Percentiles rank a stretch among this genome's conserved stretches.
Conservation (phyloP, 2,329 filamentous ascomycete genomes). For the Cercospora sp. region DNA sequence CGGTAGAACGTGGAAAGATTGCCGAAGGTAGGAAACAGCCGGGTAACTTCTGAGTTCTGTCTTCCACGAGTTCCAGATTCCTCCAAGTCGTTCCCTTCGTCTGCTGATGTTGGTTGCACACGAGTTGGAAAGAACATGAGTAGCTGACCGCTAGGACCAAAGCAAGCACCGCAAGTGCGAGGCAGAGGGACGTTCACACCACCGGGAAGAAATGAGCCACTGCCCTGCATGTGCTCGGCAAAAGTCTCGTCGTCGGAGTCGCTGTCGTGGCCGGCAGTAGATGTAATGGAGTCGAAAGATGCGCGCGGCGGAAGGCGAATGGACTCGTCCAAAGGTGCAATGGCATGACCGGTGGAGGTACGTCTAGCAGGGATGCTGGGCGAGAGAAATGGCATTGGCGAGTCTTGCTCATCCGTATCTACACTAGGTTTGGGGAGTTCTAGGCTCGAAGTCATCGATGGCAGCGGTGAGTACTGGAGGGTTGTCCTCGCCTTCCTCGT, state of each 20-base stretch:
- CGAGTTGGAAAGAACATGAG: slow-evolving; percentile 59
- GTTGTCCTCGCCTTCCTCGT: not conserved
- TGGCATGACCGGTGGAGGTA: slow-evolving; percentile 40
- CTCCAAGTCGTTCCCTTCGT: slow-evolving; percentile 23
- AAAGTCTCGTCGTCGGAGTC: slow-evolving; percentile 68
- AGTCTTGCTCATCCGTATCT: slow-evolving; percentile 24
- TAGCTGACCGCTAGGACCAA: slow-evolving; percentile 58
- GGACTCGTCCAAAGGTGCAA: slow-evolving; percentile 54
- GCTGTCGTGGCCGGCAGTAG: slow-evolving; percentile 37
- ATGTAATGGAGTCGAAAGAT: slow-evolving; percentile 47
- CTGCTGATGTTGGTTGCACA: slow-evolving; percentile 44
- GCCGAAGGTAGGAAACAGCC: slow-evolving; percentile 36
- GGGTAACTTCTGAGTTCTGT: slow-evolving; percentile 56
- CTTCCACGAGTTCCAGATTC: slow-evolving; percentile 58
- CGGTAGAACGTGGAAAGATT: slow-evolving; percentile 23
- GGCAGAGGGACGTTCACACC: slow-evolving; percentile 65
- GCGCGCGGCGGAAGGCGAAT: slow-evolving; percentile 59
- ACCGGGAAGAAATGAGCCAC: slow-evolving; percentile 57
- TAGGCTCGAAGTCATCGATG: slow-evolving; percentile 33
- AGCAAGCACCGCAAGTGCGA: slow-evolving; percentile 58
- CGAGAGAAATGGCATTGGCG: slow-evolving; percentile 37
- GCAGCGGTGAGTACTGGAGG: not conserved
- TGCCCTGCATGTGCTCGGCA: slow-evolving; percentile 42
- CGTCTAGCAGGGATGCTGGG: slow-evolving; percentile 34
- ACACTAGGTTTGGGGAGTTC: slow-evolving; percentile 29